These are phyloP conservation scores for Leptographium flavum DNA, from an alignment of 2,329 filamentous ascomycete genomes.

Conservation along the genomic window DNA sequence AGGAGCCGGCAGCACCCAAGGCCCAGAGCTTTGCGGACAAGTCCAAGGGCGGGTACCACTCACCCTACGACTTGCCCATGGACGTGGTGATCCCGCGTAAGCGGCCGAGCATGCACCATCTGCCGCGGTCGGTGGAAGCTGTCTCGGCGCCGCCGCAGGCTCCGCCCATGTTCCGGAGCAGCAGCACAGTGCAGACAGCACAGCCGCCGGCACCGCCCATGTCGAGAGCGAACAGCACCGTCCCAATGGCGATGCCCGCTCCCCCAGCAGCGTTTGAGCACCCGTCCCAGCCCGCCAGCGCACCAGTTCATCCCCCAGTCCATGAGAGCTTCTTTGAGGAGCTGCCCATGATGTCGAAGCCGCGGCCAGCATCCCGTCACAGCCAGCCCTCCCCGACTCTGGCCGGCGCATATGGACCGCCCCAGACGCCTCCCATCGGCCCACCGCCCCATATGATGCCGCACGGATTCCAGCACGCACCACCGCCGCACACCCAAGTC, in stretches of 20 bases:
- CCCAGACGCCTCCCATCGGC: neutral
- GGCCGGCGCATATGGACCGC: slow-evolving; percentile 19
- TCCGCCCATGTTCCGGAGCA: slow-evolving; percentile 45
- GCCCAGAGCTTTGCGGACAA: slow-evolving; percentile 82
- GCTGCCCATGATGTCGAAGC: slow-evolving; percentile 47
- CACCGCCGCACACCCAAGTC: neutral
- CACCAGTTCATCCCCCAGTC: slow-evolving; percentile 3
- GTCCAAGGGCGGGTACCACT: slow-evolving; percentile 80
- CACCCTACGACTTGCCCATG: slow-evolving; percentile 88
- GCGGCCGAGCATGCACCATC: slow-evolving; percentile 43
- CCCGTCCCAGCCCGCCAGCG: neutral
- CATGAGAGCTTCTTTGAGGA: slow-evolving; percentile 64
- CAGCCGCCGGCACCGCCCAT: slow-evolving; percentile 13
- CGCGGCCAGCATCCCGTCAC: slow-evolving; percentile 45
- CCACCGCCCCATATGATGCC: neutral
- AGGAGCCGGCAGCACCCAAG: slow-evolving; percentile 20
- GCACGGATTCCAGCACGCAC: neutral
- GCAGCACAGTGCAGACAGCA: slow-evolving; percentile 42
- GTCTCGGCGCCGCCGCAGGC: slow-evolving; percentile 25
- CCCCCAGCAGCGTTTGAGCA: neutral
- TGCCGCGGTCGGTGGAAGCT: slow-evolving; percentile 28
- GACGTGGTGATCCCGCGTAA: slow-evolving; percentile 63
- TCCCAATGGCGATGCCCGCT: slow-evolving; percentile 13
- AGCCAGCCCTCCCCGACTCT: slow-evolving; percentile 30
- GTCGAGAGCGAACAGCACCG: slow-evolving; percentile 42